phyloP scores from a whole-genome alignment of 352 stramenopile genomes.

The Pseudoperonospora humuli region DNA sequence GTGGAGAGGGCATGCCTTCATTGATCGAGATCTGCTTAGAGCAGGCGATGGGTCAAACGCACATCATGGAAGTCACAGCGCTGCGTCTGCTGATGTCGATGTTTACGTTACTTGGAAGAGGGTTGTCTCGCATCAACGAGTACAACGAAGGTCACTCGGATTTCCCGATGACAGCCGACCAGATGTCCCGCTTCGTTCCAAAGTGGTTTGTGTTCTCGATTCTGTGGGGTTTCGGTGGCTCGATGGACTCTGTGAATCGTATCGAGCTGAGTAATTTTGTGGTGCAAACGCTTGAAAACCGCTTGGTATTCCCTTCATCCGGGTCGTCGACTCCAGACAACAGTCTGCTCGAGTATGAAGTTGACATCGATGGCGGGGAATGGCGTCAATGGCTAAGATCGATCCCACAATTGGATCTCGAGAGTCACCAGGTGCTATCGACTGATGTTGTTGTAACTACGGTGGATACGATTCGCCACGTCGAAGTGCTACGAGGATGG shows the following conservation, averaged over 20 bases:
- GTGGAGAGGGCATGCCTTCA: slow-evolving; percentile 43
- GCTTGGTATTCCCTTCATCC: slow-evolving; percentile 82
- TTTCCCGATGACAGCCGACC: slow-evolving; percentile 95
- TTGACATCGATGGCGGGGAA: slow-evolving; percentile 95
- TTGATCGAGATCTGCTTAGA: slow-evolving; percentile 91
- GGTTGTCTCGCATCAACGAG: slow-evolving; percentile 92
- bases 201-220: slow-evolving; percentile 98
- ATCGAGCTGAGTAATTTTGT: slow-evolving; percentile 88
- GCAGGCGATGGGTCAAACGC: slow-evolving; percentile 83
- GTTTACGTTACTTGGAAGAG: slow-evolving; percentile 92
- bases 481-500: slow-evolving; percentile 96
- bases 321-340: slow-evolving; percentile 49
- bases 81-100: slow-evolving; percentile 94
- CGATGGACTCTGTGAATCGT: slow-evolving; percentile 90
- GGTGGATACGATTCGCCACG: slow-evolving; percentile 98
- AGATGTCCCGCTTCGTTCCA: slow-evolving; percentile 93
- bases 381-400: slow-evolving; percentile 94
- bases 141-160: slow-evolving; percentile 99
- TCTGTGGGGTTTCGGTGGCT: slow-evolving; percentile 98
- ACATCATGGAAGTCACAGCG: slow-evolving; percentile 96
- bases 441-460: slow-evolving; percentile 99
- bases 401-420: slow-evolving; percentile 96
- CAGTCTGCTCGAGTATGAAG: slow-evolving; percentile 93
- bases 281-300: slow-evolving; percentile 82
- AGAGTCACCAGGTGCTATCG: slow-evolving; percentile 93